Base-by-base conservation (phyloP, 2,329 filamentous ascomycete species). In the Rhexocercosporidium sp. region DNA sequence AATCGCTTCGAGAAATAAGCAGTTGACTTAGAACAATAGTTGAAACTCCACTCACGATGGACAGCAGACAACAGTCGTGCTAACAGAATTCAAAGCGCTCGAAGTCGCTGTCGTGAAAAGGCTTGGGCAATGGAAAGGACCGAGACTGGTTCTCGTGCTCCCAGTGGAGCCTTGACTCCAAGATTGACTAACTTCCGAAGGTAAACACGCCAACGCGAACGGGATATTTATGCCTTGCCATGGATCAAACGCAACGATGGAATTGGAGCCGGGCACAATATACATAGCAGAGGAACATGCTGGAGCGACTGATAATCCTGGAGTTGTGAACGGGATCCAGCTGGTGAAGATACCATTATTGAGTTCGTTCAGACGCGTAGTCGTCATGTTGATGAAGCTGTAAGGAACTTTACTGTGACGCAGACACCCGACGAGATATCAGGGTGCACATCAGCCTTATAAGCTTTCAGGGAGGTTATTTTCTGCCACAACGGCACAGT, bases 301-400 rank as follows among this genome's bases (percentile, higher is more conserved):
- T n/a, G 64, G 27, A 6, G 54, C 20, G 16, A 62, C 44, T 5
- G 68, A 66, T 9, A 64, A 59, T 25, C 70, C 68, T n/a, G 66
- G 44, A n/a, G 70, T 69, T 29, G 66, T 70, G 25, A 68, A 62
- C 6, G 70, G 64, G n/a, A 68, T 56, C 70, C 68, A 70, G 39
- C 22, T 69, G 22, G 70, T 70, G 14, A 63, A 66, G 44, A 67
- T 57, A 37, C 68, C 68, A 66, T 66, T 67, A 20, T 65, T 66
- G 49, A 64, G 59, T 27, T 67, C 68, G 41, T 59, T 34, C 20
- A 57, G 54, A 46, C 60, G 64, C 29, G 66, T 69, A 11, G 67
- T 66, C 27, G 66, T 61, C 60, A 59, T 37, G 22, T 44, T 60
- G 18, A 47, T 31, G 37, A 66, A 31, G 27, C 31, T 27, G 14